These are phyloP conservation scores for Xylariales sp. DNA, from an alignment of 2,329 filamentous ascomycete species.

Conservation along the genomic window DNA sequence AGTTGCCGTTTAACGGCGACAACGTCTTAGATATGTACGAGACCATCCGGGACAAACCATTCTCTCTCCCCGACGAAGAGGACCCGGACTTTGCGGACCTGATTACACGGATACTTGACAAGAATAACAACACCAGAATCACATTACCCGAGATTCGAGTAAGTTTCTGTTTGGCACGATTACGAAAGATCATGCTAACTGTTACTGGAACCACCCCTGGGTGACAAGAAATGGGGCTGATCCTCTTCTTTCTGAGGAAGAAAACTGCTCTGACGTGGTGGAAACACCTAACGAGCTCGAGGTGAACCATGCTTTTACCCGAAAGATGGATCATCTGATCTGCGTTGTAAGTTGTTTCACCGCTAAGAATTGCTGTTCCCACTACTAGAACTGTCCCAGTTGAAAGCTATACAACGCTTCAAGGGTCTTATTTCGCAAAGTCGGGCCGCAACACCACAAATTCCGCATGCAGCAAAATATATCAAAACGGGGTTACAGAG, in stretches of 20 bases:
- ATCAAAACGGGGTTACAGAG: conserved; percentile 25
- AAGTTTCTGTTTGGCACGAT: conserved; percentile 50
- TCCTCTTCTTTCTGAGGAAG: conserved; percentile 80
- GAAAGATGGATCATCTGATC: conserved; percentile 86
- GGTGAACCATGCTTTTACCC: conserved; percentile 89
- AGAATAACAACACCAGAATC: conserved; percentile 85
- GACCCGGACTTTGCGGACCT: conserved; percentile 79
- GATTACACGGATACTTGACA: conserved; percentile 79
- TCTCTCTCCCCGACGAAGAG: conserved; percentile 71
- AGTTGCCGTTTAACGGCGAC: conserved; percentile 84
- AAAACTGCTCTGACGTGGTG: conserved; percentile 85
- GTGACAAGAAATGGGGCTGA: conserved; percentile 85
- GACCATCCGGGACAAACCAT: conserved; percentile 79
- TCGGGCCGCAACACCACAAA: conserved; percentile 46
- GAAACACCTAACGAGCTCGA: conserved; percentile 90
- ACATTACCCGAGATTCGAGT: conserved; percentile 85
- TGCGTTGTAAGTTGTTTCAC: conserved; percentile 72
- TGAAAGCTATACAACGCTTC: conserved; percentile 92
- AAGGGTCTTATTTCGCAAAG: conserved; percentile 75
- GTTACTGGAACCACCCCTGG: conserved; percentile 84
- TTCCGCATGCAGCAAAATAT: conserved; percentile 37
- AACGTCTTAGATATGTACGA: conserved; percentile 89
- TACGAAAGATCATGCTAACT: conserved; percentile 39
- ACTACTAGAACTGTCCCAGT: conserved; percentile 58
- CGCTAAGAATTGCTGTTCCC: background rate